Percentiles rank a stretch among this genome's conserved stretches.
These are phyloP conservation scores for Silene coronaria DNA, from an alignment of 179 eudicot species.

Conservation along the genomic window DNA sequence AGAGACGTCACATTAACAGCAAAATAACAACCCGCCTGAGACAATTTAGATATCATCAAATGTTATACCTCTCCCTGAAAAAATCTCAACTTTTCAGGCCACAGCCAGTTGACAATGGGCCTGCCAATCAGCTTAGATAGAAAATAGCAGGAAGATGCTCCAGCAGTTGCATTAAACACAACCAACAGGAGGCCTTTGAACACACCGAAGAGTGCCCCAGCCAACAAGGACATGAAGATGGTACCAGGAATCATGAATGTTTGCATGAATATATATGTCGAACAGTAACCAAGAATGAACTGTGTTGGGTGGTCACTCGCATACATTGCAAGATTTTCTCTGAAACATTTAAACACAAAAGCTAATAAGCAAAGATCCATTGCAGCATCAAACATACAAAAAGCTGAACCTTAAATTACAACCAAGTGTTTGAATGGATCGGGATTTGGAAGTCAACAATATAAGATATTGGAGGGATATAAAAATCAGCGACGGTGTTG, in stretches of 20 bases:
- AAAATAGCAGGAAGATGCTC: slow-evolving; percentile 91
- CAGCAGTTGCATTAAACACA: slow-evolving; percentile 89
- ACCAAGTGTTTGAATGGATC: neutral
- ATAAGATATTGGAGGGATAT: neutral
- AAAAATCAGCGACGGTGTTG: neutral
- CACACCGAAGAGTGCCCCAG: slow-evolving; percentile 97
- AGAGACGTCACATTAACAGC: neutral
- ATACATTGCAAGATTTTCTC: slow-evolving; percentile 74
- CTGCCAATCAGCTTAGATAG: slow-evolving; percentile 87
- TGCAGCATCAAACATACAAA: neutral
- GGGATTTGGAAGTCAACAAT: no score
- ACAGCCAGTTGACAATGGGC: slow-evolving; percentile 85
- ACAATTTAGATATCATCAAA: neutral
- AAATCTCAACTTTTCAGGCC: slow-evolving; percentile 85
- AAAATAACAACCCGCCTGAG: neutral
- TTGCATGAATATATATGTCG: slow-evolving; percentile 97
- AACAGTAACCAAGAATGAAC: slow-evolving; percentile 86
- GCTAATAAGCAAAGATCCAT: slow-evolving; percentile 9
- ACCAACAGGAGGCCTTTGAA: slow-evolving; percentile 78
- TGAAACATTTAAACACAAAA: slow-evolving; percentile 32
- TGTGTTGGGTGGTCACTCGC: slow-evolving; percentile 74
- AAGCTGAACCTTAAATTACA: no score
- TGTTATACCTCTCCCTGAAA: slow-evolving; percentile 82
- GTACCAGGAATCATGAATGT: slow-evolving; percentile 99
- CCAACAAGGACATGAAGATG: slow-evolving; percentile 92